phyloP scores from a whole-genome alignment of 2,329 filamentous ascomycete species.

The Scopulariopsis brevicaulis region DNA sequence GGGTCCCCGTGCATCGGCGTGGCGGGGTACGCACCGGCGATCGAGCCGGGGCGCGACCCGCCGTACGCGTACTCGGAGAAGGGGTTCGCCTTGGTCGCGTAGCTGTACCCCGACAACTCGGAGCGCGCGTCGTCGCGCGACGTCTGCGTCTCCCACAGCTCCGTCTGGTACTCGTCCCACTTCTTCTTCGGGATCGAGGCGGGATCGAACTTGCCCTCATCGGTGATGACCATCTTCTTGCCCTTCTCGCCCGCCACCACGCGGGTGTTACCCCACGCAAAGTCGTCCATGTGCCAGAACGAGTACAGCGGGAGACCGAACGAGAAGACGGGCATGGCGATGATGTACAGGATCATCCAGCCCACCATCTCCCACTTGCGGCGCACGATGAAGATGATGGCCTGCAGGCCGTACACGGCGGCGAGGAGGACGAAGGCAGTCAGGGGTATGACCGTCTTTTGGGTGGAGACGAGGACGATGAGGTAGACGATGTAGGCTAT shows the following conservation, averaged over 20 bases:
- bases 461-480: constrained; percentile 58
- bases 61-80: constrained; percentile 59
- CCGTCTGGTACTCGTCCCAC: constrained; percentile 98
- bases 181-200: constrained; percentile 89
- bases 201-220: constrained; percentile 97
- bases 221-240: constrained; percentile 82
- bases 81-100: constrained; percentile 69
- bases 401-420: constrained; percentile 95
- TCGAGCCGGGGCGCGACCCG: constrained; percentile 47
- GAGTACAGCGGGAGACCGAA: constrained; percentile 84
- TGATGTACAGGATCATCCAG: constrained; percentile 94
- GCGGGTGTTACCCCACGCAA: constrained; percentile 98
- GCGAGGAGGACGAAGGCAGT: constrained; percentile 84
- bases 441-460: constrained; percentile 58
- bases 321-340: constrained; percentile 85
- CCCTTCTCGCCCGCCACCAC: constrained; percentile 90
- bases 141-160: constrained; percentile 92
- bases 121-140: constrained; percentile 72
- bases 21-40: constrained; percentile 32
- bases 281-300: constrained; percentile 99
- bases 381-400: constrained; percentile 89
- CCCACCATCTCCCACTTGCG: constrained; percentile 99
- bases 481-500: constrained; percentile 85
- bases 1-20: constrained; percentile 34
- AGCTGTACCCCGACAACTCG: constrained; percentile 87